phyloP scores from a whole-genome alignment of 306 rosid genomes.

The Vachellia pachyceras region DNA sequence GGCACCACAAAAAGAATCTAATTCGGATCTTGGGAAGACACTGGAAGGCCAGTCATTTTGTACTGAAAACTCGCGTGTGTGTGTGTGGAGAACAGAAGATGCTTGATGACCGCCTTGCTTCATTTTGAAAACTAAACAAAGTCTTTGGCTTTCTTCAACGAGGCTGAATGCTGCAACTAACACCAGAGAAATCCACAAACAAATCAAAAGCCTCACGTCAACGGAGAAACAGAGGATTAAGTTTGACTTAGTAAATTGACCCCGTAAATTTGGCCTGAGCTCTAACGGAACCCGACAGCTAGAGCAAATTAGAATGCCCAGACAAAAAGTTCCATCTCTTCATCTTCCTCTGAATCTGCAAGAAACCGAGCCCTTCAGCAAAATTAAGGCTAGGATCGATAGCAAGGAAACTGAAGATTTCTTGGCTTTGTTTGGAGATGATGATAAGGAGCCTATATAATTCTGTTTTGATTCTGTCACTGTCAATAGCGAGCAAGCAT shows the following conservation, averaged over 20 bases:
- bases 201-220: conserved; percentile 23
- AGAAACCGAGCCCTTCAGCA: conserved; percentile 33
- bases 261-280: neutral
- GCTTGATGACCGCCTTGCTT: conserved; percentile 37
- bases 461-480: neutral
- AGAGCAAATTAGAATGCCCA: conserved; percentile 30
- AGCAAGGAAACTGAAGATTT: conserved; percentile 5
- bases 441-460: conserved; percentile 22
- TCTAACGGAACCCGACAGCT: conserved; percentile 39
- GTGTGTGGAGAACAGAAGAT: neutral
- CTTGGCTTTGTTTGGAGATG: neutral
- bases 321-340: conserved; percentile 49
- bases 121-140: conserved; percentile 40
- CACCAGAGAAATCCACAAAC: conserved; percentile 42
- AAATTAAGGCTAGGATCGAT: neutral
- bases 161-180: conserved; percentile 45
- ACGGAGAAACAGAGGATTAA: neutral
- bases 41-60: neutral
- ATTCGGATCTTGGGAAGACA: neutral
- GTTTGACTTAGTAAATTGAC: neutral
- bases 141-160: conserved; percentile 42
- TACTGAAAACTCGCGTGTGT: neutral
- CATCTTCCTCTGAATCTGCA: conserved; percentile 91
- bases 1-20: neutral
- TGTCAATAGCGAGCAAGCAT: neutral